Evolutionary conservation across 371 early-diverging fungal genomes (phyloP), one percentile per base, ranked within the genome.

Genomic region (Apophysomyces trapeziformis): DNA sequence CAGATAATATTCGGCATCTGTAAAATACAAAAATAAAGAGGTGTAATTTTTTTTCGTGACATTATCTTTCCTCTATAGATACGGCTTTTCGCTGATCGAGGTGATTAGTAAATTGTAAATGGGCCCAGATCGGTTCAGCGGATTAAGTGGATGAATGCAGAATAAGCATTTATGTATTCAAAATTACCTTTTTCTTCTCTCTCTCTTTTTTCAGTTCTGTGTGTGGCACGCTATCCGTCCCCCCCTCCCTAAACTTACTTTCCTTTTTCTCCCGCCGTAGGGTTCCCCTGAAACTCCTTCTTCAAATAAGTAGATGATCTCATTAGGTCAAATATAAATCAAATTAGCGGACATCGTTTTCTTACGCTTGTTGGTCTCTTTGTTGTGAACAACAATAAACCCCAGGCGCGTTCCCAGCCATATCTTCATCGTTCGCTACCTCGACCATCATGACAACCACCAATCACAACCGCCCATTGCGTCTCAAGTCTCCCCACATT

Each of bases 211-310:
- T 26, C 2, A 26, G 32, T 26, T 26, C 32, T 26, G 32, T 26
- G 32, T 26, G 32, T 26, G 32, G 32, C 32, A 26, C 32, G 3
- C 32, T 26, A 26, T 26, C 32, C 32, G 21, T 21, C 2, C 47
- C 47, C 47, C 54, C 21, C 54, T 21, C 54, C 54, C 54, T 50
- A 50, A 50, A 50, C 54, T 50, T 50, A 50, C 13, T 50, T 50
- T 50, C 21, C 54, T 50, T 50, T 26, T 9, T 50, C 54, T 50
- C 54, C 54, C 54, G 54, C 54, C 54, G 13, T 21, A 50, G 11
- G 54, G n/a, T 18, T 50, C 54, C 54, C 54, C 54, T 50, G 54
- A 50, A 50, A 21, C 54, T 50, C 54, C 54, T 50, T 50, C 54
- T 50, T 47, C 21, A 50, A 50, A 50, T 21, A n/a, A 50, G 54